Evolutionary conservation across 2,329 filamentous ascomycete genomes (phyloP), one percentile per base, ranked within the genome.

Genomic region (Dryadomyces quercivorus): DNA sequence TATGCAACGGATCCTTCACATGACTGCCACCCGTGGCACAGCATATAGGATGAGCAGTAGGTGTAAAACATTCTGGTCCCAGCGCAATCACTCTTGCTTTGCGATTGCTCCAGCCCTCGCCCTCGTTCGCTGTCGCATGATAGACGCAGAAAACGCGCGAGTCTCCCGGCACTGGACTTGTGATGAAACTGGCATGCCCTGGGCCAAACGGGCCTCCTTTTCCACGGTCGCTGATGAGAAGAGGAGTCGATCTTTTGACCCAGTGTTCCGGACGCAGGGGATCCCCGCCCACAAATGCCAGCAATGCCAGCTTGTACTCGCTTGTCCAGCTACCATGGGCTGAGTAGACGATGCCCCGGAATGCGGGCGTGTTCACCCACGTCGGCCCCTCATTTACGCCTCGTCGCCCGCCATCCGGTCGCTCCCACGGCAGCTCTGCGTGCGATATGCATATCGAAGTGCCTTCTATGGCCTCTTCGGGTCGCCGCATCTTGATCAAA

Each of bases 301-400:
- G 42, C 20, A 61, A 26, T 1, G 51, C 59, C 46, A 61, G 31
- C 31, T 60, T 59, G 52, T 61, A 61, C 38, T 61, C 59, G 52
- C 59, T 60, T 21, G 59, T 61, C 58, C 59, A 61, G 52, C 58
- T 60, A 9, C 58, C 59, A 22, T 61, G 58, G 42, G 57, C 59
- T 13, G 59, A 61, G 45, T 58, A 61, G 3, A 61, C 59, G 26
- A 61, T 61, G 18, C 59, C 59, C 16, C 56, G 50, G 43, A 61
- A 61, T 2, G 57, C 56, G 22, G 53, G 42, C 43, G 57, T 47
- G 53, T 55, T 52, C 20, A 61, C 54, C 59, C 59, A 61, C 13
- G 59, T 60, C 5, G 59, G 59, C 2, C 59, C 59, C 52, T 61
- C 59, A 36, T 61, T 61, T 42, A 61, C 57, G 38, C 59, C 59